Conservation (phyloP, 257 asterid species). For the Galeopsis tetrahit region DNA sequence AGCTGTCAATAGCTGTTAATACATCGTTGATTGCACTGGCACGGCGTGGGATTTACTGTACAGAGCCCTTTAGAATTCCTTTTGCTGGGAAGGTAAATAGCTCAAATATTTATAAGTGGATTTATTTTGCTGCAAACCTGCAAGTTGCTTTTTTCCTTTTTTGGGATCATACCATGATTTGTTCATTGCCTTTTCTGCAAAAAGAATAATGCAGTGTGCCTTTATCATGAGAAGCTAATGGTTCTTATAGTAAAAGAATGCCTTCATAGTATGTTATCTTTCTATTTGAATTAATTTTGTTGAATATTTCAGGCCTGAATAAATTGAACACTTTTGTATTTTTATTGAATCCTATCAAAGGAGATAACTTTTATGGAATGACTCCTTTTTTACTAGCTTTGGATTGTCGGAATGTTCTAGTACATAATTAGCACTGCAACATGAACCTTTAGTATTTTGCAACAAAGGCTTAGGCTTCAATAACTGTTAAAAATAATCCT, state of each 20-base stretch:
- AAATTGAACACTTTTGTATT: neutral
- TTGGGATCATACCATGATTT: constrained; percentile 12
- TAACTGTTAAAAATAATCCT: too few species aligned
- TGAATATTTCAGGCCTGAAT: neutral
- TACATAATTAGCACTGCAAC: too few species aligned
- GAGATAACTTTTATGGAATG: neutral
- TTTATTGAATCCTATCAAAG: constrained; percentile 6
- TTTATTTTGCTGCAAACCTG: constrained; percentile 7
- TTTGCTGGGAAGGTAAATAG: constrained; percentile 93
- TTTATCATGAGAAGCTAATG: constrained; percentile 13
- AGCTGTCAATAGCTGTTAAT: constrained; percentile 96
- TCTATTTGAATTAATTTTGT: constrained; percentile 21
- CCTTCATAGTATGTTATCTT: constrained; percentile 1
- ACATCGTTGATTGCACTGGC: constrained; percentile 97
- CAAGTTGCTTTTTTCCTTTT: neutral
- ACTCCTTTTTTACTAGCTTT: too few species aligned
- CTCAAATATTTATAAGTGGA: constrained; percentile 23
- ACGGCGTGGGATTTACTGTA: constrained; percentile 91
- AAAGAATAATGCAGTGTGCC: constrained; percentile 5
- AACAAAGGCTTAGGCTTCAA: too few species aligned
- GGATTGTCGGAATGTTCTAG: too few species aligned
- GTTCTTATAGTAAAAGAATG: constrained; percentile 3
- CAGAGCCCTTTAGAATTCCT: constrained; percentile 97
- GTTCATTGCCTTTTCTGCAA: neutral
- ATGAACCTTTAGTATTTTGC: too few species aligned